phyloP scores from a whole-genome alignment of 2,329 filamentous ascomycete genomes.

The Colletotrichum euphorbiae region DNA sequence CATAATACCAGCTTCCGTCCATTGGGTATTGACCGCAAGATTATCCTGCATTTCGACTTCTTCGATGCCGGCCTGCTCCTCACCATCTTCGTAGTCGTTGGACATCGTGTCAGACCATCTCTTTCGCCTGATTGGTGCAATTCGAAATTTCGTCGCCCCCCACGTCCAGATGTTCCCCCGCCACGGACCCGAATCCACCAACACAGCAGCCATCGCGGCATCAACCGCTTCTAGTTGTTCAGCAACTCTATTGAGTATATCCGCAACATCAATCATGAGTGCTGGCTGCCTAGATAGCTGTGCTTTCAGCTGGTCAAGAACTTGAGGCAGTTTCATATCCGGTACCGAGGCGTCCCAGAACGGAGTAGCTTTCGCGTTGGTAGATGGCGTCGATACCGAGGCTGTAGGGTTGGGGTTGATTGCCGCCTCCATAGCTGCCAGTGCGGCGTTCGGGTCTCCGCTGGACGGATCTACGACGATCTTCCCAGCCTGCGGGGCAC shows the following conservation, averaged over 20 bases:
- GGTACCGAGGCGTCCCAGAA: neutral
- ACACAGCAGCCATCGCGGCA: slow-evolving; percentile 48
- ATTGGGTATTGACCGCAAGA: neutral
- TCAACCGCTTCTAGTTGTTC: slow-evolving; percentile 58
- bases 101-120: slow-evolving; percentile 60
- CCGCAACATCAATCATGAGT: slow-evolving; percentile 57
- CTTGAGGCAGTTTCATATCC: slow-evolving; percentile 49
- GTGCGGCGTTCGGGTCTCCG: slow-evolving; percentile 3
- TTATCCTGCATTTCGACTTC: slow-evolving; percentile 20
- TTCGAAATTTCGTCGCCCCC: slow-evolving; percentile 59
- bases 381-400: neutral
- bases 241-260: slow-evolving; percentile 55
- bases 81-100: neutral
- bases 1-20: neutral
- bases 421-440: slow-evolving; percentile 29
- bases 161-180: slow-evolving; percentile 62
- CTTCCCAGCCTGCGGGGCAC: no score
- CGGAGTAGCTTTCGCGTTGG: neutral
- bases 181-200: slow-evolving; percentile 48
- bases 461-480: neutral
- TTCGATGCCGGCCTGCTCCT: neutral
- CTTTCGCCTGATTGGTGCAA: slow-evolving; percentile 59
- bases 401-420: slow-evolving; percentile 17
- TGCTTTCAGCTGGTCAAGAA: slow-evolving; percentile 54
- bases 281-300: slow-evolving; percentile 58